Conservation (phyloP, 73 alveolate species). For the Tetrahymena elliotti region DNA sequence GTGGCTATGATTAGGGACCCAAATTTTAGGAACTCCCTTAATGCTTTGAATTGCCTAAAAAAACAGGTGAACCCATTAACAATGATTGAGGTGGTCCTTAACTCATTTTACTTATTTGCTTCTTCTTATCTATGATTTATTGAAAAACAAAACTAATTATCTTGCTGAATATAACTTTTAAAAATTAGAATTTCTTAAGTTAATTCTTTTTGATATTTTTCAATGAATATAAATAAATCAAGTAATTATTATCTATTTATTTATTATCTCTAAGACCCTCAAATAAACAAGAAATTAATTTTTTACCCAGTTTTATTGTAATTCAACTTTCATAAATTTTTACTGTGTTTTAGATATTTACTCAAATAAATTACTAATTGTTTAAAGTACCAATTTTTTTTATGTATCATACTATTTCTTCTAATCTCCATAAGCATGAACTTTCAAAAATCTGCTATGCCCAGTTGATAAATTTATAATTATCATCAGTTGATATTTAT, state of each 20-base stretch:
- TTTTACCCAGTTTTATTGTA: neutral
- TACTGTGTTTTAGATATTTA: neutral
- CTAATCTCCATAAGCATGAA: too few species aligned
- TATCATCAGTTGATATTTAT: too few species aligned
- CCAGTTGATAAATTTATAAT: too few species aligned
- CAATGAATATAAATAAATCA: neutral
- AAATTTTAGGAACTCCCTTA: neutral
- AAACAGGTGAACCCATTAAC: neutral
- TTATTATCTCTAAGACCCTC: neutral
- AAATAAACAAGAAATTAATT: too few species aligned
- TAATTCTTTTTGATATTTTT: neutral
- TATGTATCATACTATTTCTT: neutral
- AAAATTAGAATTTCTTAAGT: neutral
- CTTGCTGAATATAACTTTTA: neutral
- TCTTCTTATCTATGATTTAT: neutral
- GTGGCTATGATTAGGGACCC: neutral
- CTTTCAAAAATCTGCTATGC: too few species aligned
- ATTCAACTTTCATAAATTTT: neutral
- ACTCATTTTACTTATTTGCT: neutral
- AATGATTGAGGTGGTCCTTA: neutral
- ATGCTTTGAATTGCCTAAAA: neutral
- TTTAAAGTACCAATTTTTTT: neutral
- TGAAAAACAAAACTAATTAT: neutral
- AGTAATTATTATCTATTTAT: too few species aligned
- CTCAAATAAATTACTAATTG: too few species aligned